Evolutionary conservation across 106 monocot species (phyloP).

Genomic region (Dendrobium officinale): DNA sequence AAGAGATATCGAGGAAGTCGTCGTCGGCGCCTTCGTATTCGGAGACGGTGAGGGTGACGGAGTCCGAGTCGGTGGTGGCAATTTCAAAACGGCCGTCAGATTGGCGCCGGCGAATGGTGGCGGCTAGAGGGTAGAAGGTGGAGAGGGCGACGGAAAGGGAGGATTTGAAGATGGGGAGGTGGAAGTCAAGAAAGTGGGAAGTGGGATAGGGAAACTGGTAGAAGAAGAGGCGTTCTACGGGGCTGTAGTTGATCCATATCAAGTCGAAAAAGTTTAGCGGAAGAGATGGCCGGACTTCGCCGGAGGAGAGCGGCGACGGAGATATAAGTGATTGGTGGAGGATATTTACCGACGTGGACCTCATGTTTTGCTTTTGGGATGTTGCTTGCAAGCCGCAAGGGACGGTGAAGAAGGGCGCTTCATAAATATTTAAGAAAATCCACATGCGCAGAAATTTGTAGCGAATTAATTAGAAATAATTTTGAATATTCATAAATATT

Average conservation of each 20-base stretch:
- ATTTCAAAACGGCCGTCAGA: constrained; percentile 13
- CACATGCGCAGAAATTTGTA: too few relatives aligned
- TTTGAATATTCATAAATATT: too few relatives aligned
- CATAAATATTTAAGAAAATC: too few relatives aligned
- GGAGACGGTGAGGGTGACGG: constrained; percentile 17
- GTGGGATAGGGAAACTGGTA: constrained; percentile 8
- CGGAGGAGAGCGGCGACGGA: background rate
- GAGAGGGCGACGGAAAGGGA: constrained; percentile 6
- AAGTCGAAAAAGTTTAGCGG: constrained; percentile 15
- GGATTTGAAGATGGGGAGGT: constrained; percentile 8
- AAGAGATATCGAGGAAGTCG: constrained; percentile 8
- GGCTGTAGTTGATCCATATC: background rate
- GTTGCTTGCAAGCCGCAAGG: too few relatives aligned
- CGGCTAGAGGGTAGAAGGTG: constrained; percentile 14
- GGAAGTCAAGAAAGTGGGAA: constrained; percentile 4
- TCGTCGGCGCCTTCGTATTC: background rate
- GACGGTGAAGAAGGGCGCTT: too few relatives aligned
- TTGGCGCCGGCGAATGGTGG: background rate
- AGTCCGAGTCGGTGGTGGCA: constrained; percentile 12
- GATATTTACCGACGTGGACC: background rate
- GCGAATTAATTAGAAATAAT: too few relatives aligned
- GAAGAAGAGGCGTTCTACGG: constrained; percentile 19
- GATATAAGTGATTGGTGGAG: constrained; percentile 8
- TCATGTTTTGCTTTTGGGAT: background rate
- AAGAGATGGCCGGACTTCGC: background rate